Evolutionary conservation across 2,329 filamentous ascomycete genomes (phyloP).

Genomic region (Colletotrichum paranaense): DNA sequence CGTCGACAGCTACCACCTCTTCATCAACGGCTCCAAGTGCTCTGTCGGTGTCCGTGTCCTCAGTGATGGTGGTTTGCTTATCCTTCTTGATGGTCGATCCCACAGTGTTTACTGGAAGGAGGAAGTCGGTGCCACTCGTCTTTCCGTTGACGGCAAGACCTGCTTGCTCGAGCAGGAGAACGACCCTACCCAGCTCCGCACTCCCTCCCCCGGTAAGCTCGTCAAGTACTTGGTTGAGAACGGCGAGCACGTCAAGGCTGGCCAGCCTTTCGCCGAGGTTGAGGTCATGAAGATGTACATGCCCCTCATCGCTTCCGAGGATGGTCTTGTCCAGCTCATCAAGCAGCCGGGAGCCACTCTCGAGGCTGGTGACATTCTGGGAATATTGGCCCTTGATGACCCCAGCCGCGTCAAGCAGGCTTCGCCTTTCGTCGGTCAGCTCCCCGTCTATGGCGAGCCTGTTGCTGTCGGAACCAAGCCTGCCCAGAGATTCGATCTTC

Average conservation of each 20-base stretch:
- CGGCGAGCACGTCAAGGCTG: slow-evolving; percentile 90
- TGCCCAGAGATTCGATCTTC: slow-evolving; percentile 83
- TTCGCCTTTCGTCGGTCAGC: slow-evolving; percentile 89
- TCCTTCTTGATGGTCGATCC: slow-evolving; percentile 90
- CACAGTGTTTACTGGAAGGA: slow-evolving; percentile 99
- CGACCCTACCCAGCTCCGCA: slow-evolving; percentile 95
- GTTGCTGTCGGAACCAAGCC: slow-evolving; percentile 92
- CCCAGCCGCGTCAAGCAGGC: slow-evolving; percentile 97
- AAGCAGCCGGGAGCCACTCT: slow-evolving; percentile 99
- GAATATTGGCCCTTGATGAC: slow-evolving; percentile 94
- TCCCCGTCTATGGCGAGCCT: slow-evolving; percentile 87
- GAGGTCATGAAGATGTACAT: slow-evolving; percentile 99
- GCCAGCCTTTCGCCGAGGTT: slow-evolving; percentile 94
- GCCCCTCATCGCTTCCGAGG: slow-evolving; percentile 94
- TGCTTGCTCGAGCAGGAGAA: slow-evolving; percentile 98
- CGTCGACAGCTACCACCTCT: slow-evolving; percentile 93
- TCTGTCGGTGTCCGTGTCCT: slow-evolving; percentile 92
- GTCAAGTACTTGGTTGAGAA: slow-evolving; percentile 98
- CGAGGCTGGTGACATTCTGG: slow-evolving; percentile 97
- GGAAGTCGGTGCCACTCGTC: slow-evolving; percentile 92
- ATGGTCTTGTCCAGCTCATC: slow-evolving; percentile 96
- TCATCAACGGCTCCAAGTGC: slow-evolving; percentile 98
- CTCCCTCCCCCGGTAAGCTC: slow-evolving; percentile 95
- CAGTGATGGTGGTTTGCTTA: slow-evolving; percentile 91
- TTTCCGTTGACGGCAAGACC: slow-evolving; percentile 98